Evolutionary conservation across 768 basidiomycete species (phyloP).

Genomic region (Suillus lakei): DNA sequence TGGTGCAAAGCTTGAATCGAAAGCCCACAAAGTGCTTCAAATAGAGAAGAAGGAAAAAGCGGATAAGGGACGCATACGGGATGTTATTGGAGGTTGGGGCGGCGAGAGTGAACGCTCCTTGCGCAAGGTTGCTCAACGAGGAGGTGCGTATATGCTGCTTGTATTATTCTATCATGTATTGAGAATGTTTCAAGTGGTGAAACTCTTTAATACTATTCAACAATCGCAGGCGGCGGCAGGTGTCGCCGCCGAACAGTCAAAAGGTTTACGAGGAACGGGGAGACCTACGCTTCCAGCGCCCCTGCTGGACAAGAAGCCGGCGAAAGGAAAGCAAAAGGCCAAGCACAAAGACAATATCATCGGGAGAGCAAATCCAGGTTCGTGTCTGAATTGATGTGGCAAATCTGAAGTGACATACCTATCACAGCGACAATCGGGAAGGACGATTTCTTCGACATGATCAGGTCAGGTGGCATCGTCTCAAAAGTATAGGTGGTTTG

Average conservation of each 20-base stretch:
- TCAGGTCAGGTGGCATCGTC: constrained; percentile 79
- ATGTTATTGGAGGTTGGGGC: constrained; percentile 90
- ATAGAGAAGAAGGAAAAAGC: constrained; percentile 76
- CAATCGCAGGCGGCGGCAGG: constrained; percentile 70
- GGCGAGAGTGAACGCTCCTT: constrained; percentile 77
- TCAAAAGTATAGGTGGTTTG: constrained; percentile 55
- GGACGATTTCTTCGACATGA: constrained; percentile 83
- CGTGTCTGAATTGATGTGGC: constrained; percentile 19
- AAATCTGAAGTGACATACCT: constrained; percentile 9
- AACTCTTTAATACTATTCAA: constrained; percentile 86
- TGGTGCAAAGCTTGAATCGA: constrained; percentile 75
- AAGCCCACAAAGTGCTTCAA: constrained; percentile 73
- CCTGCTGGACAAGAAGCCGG: constrained; percentile 49
- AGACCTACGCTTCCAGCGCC: constrained; percentile 78
- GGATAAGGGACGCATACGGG: constrained; percentile 66
- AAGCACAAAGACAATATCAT: constrained; percentile 59
- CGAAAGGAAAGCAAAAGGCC: constrained; percentile 51
- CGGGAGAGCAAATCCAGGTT: constrained; percentile 63
- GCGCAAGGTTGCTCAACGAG: constrained; percentile 85
- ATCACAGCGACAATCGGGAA: constrained; percentile 59
- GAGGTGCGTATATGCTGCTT: constrained; percentile 53
- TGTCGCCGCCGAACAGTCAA: constrained; percentile 58
- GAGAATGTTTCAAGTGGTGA: constrained; percentile 55
- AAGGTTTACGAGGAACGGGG: constrained; percentile 68
- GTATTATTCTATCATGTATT: constrained; percentile 2